A percentile compares a stretch with the other conserved stretches of the same genome.
These are phyloP conservation scores for Geranium rotundifolium DNA, from an alignment of 345 rosid genomes.

Conservation along the genomic window DNA sequence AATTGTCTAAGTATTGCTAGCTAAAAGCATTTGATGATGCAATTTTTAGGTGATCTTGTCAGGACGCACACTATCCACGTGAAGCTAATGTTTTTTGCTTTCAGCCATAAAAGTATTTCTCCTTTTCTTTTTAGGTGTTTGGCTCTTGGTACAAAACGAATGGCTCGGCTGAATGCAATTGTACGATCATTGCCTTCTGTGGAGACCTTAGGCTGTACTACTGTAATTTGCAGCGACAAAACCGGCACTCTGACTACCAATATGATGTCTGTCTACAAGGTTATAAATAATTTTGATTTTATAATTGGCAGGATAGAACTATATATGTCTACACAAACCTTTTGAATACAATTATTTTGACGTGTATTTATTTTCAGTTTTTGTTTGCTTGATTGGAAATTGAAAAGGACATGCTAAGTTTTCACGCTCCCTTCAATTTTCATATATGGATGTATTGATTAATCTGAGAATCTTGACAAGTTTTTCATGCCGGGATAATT, in stretches of 20 bases:
- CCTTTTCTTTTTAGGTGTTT: slow-evolving; percentile 52
- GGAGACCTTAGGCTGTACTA: slow-evolving; percentile 96
- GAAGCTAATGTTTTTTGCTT: not conserved
- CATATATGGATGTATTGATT: too few relatives aligned
- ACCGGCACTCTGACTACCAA: slow-evolving; percentile 98
- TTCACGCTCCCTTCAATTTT: too few relatives aligned
- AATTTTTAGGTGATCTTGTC: not conserved
- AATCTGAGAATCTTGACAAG: too few relatives aligned
- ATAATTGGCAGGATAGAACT: not conserved
- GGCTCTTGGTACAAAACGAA: slow-evolving; percentile 98
- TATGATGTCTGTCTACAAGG: slow-evolving; percentile 99
- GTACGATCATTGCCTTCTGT: slow-evolving; percentile 98
- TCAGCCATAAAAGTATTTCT: not conserved
- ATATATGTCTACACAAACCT: not conserved
- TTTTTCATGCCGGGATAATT: too few relatives aligned
- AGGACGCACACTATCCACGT: too few relatives aligned
- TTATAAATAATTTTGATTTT: slow-evolving; percentile 14
- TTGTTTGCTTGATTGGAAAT: too few relatives aligned
- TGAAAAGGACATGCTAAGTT: too few relatives aligned
- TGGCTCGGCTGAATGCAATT: slow-evolving; percentile 98
- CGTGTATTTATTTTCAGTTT: too few relatives aligned
- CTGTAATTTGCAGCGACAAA: slow-evolving; percentile 97
- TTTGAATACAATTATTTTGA: not conserved
- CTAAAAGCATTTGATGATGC: not conserved
- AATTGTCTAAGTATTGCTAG: not conserved